A percentile compares a stretch with the other conserved stretches of the same genome.
Evolutionary conservation across 805 yeast genomes (phyloP).

Genomic region (Komagataella phaffii): DNA sequence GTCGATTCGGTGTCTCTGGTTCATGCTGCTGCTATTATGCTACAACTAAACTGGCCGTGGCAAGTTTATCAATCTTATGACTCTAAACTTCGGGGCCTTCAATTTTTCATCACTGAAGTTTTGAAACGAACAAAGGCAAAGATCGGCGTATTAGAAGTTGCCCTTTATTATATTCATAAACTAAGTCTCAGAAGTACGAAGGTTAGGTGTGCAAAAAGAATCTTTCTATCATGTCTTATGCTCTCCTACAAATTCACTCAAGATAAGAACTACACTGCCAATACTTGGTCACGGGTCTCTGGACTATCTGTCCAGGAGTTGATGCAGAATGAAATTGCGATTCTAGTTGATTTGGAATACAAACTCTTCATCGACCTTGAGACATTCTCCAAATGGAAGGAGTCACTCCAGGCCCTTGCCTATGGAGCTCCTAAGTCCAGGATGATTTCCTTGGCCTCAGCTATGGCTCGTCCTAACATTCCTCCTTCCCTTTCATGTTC

Average conservation of each 20-base stretch:
- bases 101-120: slow-evolving; percentile 24
- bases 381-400: slow-evolving; percentile 24
- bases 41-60: slow-evolving; percentile 4
- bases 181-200: slow-evolving; percentile 4
- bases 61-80: neutral
- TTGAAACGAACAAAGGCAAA: slow-evolving; percentile 43
- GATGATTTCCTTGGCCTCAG: neutral
- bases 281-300: slow-evolving; percentile 63
- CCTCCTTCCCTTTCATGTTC: neutral
- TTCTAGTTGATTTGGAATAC: slow-evolving; percentile 43
- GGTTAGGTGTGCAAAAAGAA: slow-evolving; percentile 42
- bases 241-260: slow-evolving; percentile 62
- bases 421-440: neutral
- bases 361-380: slow-evolving; percentile 36
- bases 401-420: neutral
- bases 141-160: slow-evolving; percentile 47
- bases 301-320: slow-evolving; percentile 45
- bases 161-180: slow-evolving; percentile 47
- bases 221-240: slow-evolving; percentile 55
- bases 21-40: slow-evolving; percentile 3
- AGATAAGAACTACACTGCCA: slow-evolving; percentile 57
- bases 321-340: slow-evolving; percentile 30
- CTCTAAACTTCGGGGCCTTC: neutral
- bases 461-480: neutral
- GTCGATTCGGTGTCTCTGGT: slow-evolving; percentile 5